These are phyloP conservation scores for Zygoascus meyerae DNA, from an alignment of 1,139 yeast genomes.

Conservation along the genomic window DNA sequence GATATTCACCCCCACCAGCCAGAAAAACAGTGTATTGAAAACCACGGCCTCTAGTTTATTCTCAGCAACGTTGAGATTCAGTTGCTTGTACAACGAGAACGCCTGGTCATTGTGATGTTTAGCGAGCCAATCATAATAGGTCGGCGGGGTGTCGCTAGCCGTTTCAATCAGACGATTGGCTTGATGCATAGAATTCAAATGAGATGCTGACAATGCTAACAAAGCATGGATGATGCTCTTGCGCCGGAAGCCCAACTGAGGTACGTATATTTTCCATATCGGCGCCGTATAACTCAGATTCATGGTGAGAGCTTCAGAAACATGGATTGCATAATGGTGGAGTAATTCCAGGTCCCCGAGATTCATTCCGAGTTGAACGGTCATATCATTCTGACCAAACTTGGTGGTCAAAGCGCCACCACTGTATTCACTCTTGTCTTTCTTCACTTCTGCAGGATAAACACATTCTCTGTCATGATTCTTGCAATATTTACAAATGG, in stretches of 20 bases:
- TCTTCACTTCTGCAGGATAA: slow-evolving; percentile 7
- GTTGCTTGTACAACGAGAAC: not conserved
- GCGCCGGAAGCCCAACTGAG: slow-evolving; percentile 5
- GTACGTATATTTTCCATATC: slow-evolving; percentile 6
- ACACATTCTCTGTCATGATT: slow-evolving; percentile 8
- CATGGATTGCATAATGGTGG: slow-evolving; percentile 9
- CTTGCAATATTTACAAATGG: slow-evolving; percentile 11
- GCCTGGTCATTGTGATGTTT: slow-evolving; percentile 8
- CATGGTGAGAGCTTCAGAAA: slow-evolving; percentile 2
- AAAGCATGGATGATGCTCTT: slow-evolving; percentile 7
- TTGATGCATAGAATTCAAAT: slow-evolving; percentile 1
- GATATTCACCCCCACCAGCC: slow-evolving; percentile 6
- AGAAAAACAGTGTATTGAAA: slow-evolving; percentile 5
- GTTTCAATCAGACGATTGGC: not conserved
- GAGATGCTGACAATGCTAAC: slow-evolving; percentile 8
- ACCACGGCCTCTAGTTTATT: slow-evolving; percentile 1
- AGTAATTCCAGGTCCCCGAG: slow-evolving; percentile 10
- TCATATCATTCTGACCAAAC: slow-evolving; percentile 3
- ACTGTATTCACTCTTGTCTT: not conserved
- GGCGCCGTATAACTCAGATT: not conserved
- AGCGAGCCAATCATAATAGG: slow-evolving; percentile 8
- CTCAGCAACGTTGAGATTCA: not conserved
- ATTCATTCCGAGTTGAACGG: slow-evolving; percentile 7
- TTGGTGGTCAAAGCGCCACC: not conserved
- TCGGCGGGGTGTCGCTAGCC: not conserved